Evolutionary conservation across 768 basidiomycete genomes (phyloP), one percentile per base, ranked within the genome.

Genomic region (Amyloporia xantha): DNA sequence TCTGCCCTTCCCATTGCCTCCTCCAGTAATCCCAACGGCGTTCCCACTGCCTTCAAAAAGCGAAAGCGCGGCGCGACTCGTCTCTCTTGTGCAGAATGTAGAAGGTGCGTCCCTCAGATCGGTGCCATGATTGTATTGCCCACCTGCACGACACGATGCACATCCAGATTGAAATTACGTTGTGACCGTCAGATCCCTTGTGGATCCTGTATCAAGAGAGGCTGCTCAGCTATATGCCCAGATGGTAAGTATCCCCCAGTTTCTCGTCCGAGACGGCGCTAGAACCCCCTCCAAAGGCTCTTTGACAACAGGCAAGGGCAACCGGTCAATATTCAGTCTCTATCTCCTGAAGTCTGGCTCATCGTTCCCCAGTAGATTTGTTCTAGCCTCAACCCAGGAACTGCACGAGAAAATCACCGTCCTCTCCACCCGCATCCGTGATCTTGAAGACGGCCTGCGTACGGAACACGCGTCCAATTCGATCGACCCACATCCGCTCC

Each of bases 331-430:
- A 46, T n/a, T 19, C 38, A 28, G 41, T 36, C 54, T 55, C 23
- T 42, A 24, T 2, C 10, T 6, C 33, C n/a, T 28, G 44, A 13
- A 7, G 11, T 28, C 21, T 17, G 25, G 37, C 41, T 33, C 47
- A 37, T 20, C 33, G 20, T 15, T n/a, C 28, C 39, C 50, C 57
- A 46, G 49, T 54, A 85, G 86, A 19, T 90, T 89, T 58, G 85
- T 89, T 1, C 76, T 89, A 24, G 87, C 85, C 0, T 85, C 84
- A 0, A 88, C 85, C 0, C 82, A 84, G 63, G 86, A 89, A 55
- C 71, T 90, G 1, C 87, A 90, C 59, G 86, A 89, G 65, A 89
- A 90, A 65, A 89, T 90, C 47, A 70, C 77, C 17, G 81, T 86
- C 59, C 76, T 90, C 4, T 78, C 81, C 24, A 78, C 68, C 52